These are phyloP conservation scores for Flammula alnicola DNA, from an alignment of 1,284 basidiomycete genomes.

Conservation along the genomic window DNA sequence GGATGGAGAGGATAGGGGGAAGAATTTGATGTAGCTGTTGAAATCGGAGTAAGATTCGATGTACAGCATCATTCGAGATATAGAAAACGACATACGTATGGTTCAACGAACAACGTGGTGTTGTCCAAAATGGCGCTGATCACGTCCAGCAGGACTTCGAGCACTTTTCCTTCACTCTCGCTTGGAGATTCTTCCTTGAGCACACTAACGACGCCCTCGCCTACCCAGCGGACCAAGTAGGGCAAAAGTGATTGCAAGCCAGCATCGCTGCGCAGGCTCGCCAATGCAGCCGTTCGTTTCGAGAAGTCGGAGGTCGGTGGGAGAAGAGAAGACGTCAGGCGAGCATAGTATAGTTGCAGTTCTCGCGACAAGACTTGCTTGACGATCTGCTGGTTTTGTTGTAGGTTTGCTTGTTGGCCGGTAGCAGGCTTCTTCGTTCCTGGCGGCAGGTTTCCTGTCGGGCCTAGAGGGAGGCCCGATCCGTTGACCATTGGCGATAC, in stretches of 20 bases:
- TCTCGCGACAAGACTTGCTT: conserved; percentile 95
- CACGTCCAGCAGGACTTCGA: conserved; percentile 84
- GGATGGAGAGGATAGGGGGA: conserved; percentile 88
- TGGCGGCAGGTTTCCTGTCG: conserved; percentile 18
- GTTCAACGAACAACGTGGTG: conserved; percentile 91
- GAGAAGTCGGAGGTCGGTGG: conserved; percentile 62
- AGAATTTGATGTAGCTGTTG: conserved; percentile 95
- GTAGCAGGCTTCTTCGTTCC: conserved; percentile 27
- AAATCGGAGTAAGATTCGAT: background rate
- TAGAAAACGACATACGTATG: conserved; percentile 74
- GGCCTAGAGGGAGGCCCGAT: conserved; percentile 21
- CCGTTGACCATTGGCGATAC: conserved; percentile 30
- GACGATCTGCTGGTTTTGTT: conserved; percentile 67
- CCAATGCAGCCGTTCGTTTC: conserved; percentile 87
- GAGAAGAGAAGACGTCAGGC: conserved; percentile 86
- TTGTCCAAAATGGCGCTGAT: conserved; percentile 86
- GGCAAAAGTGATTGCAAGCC: conserved; percentile 94
- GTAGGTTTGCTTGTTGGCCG: conserved; percentile 40
- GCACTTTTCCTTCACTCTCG: conserved; percentile 65
- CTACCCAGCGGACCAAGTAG: conserved; percentile 95
- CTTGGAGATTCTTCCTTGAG: conserved; percentile 62
- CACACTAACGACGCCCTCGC: conserved; percentile 80
- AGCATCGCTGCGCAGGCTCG: conserved; percentile 88
- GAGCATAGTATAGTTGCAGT: conserved; percentile 93
- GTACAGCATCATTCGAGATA: conserved; percentile 4